Percentiles rank a stretch among this genome's conserved stretches.
Conservation (phyloP, 2,329 filamentous ascomycete genomes). For the Talaromyces sp. region DNA sequence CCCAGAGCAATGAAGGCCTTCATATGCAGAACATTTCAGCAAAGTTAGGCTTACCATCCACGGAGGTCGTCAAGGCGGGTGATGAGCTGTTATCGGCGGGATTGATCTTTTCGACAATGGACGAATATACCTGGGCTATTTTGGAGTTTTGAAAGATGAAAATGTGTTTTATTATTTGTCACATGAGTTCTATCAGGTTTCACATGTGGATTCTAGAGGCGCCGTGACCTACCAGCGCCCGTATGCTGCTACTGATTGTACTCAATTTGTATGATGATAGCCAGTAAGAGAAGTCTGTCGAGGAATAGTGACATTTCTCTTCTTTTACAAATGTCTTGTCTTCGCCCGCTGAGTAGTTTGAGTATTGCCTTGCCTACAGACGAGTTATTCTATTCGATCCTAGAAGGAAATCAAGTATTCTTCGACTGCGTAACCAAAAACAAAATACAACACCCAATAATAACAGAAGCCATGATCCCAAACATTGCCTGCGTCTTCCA, state of each 20-base stretch:
- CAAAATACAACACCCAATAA: conserved; percentile 44
- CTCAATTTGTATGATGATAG: not conserved
- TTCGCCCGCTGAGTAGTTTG: too few species aligned
- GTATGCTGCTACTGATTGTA: conserved; percentile 7
- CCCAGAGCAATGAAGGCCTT: conserved; percentile 76
- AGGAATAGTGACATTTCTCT: too few species aligned
- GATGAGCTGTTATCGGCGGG: conserved; percentile 74
- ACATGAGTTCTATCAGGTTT: not conserved
- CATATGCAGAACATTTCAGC: conserved; percentile 74
- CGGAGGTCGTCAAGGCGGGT: conserved; percentile 70
- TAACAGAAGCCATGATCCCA: conserved; percentile 41
- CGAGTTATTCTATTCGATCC: not conserved
- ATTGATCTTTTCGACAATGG: conserved; percentile 83
- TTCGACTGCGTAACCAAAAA: conserved; percentile 40
- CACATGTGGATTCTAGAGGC: not conserved
- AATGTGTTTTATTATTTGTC: not conserved
- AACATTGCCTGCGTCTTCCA: conserved; percentile 86
- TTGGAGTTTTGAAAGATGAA: conserved; percentile 53
- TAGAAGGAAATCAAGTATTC: not conserved
- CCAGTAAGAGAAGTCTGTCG: not conserved
- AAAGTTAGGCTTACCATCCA: conserved; percentile 60
- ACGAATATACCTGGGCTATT: conserved; percentile 88
- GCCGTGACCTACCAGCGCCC: not conserved
- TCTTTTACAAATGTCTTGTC: not conserved
- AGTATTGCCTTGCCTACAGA: not conserved